Base-by-base conservation (phyloP, 192 early-diverging fungal genomes). In the Obelidium mucronatum region DNA sequence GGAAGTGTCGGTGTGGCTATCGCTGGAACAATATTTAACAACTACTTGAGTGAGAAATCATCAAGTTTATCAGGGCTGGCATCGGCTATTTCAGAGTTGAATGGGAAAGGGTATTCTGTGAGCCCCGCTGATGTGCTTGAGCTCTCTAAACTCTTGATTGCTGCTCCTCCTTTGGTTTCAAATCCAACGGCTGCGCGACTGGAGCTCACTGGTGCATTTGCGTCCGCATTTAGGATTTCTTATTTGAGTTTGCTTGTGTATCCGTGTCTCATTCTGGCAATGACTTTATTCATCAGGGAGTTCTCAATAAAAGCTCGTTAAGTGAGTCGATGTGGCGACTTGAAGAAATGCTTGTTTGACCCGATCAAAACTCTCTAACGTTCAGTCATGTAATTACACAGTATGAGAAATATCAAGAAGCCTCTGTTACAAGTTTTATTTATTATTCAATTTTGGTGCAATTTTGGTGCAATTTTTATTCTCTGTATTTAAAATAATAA, bases 11-110 rank as follows among this genome's bases (percentile, higher is more conserved):
- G 90, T 2, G 62, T 93, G 51, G 89, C 91, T 6, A 86, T 92
- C 66, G 80, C 84, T 15, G 90, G 88, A 15, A 85, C 92, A 35
- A 77, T 92, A 44, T 89, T 92, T 79, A 92, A 92, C 79, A 85
- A 86, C 44, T 42, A 74, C 48, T 37, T 82, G 15, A 31, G n/a
- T 66, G 85, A 87, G 71, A 79, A 81, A 11, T 70, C 91, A 17
- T 28, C 40, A 6, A n/a, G 6, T 33, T n/a, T 33, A 28, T 44
- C 64, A 64, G 37, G 51, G 26, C 81, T 79, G 35, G 40, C n/a
- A 1, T 30, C 30, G 1, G 15, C 73, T 13, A 26, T 71, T 34
- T 30, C 62, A 26, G 65, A 62, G n/a, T 31, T 75, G 31, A 5
- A 54, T 8, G 70, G 15, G 31, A 37, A 24, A 28, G 52, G 65